Conservation (phyloP, 148 eudicot species). For the Drosera capensis region DNA sequence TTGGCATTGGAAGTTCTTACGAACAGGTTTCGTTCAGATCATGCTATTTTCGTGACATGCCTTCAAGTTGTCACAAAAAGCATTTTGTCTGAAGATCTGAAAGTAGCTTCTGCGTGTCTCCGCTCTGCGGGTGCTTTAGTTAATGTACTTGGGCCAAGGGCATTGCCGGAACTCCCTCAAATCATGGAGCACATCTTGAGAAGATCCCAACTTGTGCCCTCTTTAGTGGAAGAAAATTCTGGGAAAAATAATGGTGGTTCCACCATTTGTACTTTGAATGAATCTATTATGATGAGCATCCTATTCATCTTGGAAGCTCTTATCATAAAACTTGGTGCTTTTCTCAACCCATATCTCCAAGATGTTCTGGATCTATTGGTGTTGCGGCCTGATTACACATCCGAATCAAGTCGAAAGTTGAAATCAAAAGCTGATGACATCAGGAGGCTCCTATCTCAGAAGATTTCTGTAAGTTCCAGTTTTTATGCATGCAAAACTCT, state of each 20-base stretch:
- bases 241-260: conserved; percentile 6
- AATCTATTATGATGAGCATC: conserved; percentile 32
- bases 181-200: conserved; percentile 46
- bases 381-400: conserved; percentile 38
- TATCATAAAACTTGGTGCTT: conserved; percentile 64
- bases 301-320: conserved; percentile 65
- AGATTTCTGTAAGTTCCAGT: conserved; percentile 42
- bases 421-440: conserved; percentile 56
- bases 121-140: conserved; percentile 62
- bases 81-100: conserved; percentile 39
- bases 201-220: conserved; percentile 18
- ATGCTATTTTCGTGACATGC: conserved; percentile 41
- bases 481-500: neutral
- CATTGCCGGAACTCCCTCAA: conserved; percentile 70
- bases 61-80: conserved; percentile 41
- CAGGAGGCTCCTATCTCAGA: conserved; percentile 54
- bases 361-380: conserved; percentile 55
- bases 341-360: conserved; percentile 65
- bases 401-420: conserved; percentile 36
- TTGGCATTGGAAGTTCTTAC: conserved; percentile 66
- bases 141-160: conserved; percentile 61
- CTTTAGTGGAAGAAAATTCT: conserved; percentile 9
- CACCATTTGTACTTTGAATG: conserved; percentile 17
- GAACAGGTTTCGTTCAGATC: conserved; percentile 40
- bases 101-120: conserved; percentile 47